phyloP scores from a whole-genome alignment of 352 stramenopile genomes.

The Pseudoperonospora humuli region DNA sequence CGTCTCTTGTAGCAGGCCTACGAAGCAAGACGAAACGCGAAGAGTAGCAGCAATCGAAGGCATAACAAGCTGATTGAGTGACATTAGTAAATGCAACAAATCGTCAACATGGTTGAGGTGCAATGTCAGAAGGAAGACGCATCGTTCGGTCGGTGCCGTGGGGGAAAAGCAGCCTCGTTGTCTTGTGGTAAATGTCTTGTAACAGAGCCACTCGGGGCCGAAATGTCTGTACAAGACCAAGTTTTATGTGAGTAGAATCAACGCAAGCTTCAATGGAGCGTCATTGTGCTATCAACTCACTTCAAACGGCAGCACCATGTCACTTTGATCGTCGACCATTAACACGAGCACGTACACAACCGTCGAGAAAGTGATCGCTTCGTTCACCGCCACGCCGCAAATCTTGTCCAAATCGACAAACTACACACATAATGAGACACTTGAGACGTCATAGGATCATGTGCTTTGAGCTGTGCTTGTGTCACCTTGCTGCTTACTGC shows the following conservation, averaged over 20 bases:
- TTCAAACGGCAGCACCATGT: conserved; percentile 77
- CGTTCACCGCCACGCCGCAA: conserved; percentile 69
- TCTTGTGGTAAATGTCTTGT: conserved; percentile 62
- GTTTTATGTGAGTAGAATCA: too few relatives aligned
- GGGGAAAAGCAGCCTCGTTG: conserved; percentile 51
- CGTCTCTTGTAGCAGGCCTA: conserved; percentile 83
- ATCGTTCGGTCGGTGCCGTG: conserved; percentile 29
- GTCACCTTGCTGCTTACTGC: conserved; percentile 15
- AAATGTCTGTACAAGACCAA: conserved; percentile 47
- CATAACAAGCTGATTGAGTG: not conserved
- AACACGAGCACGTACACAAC: conserved; percentile 81
- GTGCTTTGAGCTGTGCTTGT: too few relatives aligned
- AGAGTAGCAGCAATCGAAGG: conserved; percentile 10
- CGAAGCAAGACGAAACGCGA: conserved; percentile 6
- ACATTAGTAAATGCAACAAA: not conserved
- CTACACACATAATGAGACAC: too few relatives aligned
- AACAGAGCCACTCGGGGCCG: conserved; percentile 52
- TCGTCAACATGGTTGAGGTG: conserved; percentile 6
- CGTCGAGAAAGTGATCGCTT: conserved; percentile 70
- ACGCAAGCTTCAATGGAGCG: too few relatives aligned
- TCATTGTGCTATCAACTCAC: conserved; percentile 17
- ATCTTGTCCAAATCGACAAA: conserved; percentile 36
- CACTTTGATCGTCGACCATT: conserved; percentile 51
- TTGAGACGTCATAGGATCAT: too few relatives aligned
- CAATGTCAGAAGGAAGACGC: conserved; percentile 29